A percentile compares a stretch with the other conserved stretches of the same genome.
phyloP scores from a whole-genome alignment of 2,329 filamentous ascomycete genomes.

The Tolypocladium album region DNA sequence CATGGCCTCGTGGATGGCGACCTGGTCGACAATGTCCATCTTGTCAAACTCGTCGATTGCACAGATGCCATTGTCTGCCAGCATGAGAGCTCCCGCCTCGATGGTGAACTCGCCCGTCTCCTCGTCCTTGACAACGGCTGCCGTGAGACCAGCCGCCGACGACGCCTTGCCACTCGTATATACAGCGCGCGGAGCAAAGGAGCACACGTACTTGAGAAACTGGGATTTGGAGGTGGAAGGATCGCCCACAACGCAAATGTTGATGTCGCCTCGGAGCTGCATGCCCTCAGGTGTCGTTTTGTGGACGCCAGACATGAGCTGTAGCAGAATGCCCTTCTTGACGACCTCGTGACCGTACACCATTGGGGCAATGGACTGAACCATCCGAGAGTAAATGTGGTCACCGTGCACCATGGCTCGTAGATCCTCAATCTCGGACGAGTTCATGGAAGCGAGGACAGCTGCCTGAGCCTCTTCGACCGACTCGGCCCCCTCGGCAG shows the following conservation, averaged over 20 bases:
- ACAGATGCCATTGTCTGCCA: constrained; percentile 94
- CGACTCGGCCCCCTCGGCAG: constrained; percentile 55
- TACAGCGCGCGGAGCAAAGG: constrained; percentile 88
- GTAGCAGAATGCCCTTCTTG: constrained; percentile 90
- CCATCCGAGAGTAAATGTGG: constrained; percentile 86
- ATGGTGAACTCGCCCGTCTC: constrained; percentile 99
- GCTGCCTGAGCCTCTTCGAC: constrained; percentile 83
- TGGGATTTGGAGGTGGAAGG: constrained; percentile 96
- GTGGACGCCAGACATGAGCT: constrained; percentile 90
- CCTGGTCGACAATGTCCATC: constrained; percentile 96
- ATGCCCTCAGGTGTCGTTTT: constrained; percentile 91
- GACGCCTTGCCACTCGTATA: constrained; percentile 98
- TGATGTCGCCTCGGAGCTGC: constrained; percentile 93
- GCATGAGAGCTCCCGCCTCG: constrained; percentile 93
- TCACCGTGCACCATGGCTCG: constrained; percentile 89
- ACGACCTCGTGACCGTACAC: constrained; percentile 96
- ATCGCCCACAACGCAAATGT: constrained; percentile 96
- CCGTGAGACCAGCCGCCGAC: constrained; percentile 92
- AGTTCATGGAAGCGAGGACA: constrained; percentile 76
- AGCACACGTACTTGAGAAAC: constrained; percentile 96
- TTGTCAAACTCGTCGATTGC: constrained; percentile 99
- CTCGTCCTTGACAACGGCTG: constrained; percentile 93
- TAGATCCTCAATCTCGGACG: constrained; percentile 81
- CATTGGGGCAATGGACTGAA: constrained; percentile 91
- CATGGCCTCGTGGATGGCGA: constrained; percentile 99